These are phyloP conservation scores for Entomortierella chlamydospora DNA, from an alignment of 192 early-diverging fungal genomes.

Conservation along the genomic window DNA sequence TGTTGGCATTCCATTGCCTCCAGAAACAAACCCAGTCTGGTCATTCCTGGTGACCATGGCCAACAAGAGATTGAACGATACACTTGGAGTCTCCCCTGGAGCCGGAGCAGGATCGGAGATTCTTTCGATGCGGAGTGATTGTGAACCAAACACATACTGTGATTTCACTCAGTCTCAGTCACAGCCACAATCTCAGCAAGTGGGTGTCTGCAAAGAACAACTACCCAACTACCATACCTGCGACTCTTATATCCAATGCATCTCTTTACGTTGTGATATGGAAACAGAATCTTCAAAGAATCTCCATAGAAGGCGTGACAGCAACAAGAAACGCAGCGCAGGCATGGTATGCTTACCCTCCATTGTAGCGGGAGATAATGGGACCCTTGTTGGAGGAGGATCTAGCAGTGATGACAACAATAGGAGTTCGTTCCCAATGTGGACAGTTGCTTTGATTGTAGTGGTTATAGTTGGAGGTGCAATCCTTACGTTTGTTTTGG, in stretches of 20 bases:
- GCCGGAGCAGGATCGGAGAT: slow-evolving; percentile 18
- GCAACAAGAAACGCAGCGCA: not conserved
- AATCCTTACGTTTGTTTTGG: slow-evolving; percentile 4
- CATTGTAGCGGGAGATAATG: not conserved
- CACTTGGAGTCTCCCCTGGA: slow-evolving; percentile 11
- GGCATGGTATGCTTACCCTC: slow-evolving; percentile 22
- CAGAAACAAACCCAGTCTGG: slow-evolving; percentile 1
- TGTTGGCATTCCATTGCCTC: slow-evolving; percentile 7
- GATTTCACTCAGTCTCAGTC: not conserved
- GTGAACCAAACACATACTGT: slow-evolving; percentile 34
- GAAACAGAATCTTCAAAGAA: not conserved
- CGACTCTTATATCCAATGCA: slow-evolving; percentile 21
- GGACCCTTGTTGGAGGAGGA: too few relatives aligned
- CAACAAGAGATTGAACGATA: slow-evolving; percentile 14
- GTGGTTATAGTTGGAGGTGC: not conserved
- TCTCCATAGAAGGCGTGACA: not conserved
- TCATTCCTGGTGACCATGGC: slow-evolving; percentile 17
- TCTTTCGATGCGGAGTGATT: slow-evolving; percentile 17
- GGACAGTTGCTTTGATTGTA: slow-evolving; percentile 15
- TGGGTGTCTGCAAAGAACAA: slow-evolving; percentile 26
- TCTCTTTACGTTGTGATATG: slow-evolving; percentile 20
- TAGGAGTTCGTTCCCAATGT: slow-evolving; percentile 8
- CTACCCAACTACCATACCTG: slow-evolving; percentile 33
- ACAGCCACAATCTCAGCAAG: not conserved
- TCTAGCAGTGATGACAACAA: not conserved